These are phyloP conservation scores for Patellifolia procumbens DNA, from an alignment of 179 eudicot species.

Conservation along the genomic window DNA sequence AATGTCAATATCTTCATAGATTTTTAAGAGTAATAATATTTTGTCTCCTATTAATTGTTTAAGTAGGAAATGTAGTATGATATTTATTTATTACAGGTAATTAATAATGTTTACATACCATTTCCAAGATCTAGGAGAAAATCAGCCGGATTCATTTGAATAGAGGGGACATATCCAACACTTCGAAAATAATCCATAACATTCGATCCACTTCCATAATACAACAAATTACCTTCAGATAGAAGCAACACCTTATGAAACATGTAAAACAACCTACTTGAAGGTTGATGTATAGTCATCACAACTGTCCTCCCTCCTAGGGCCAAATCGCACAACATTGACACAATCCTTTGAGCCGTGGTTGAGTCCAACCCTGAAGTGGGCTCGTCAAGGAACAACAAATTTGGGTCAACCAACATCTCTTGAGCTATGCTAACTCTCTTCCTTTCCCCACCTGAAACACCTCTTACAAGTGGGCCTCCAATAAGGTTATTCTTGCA, in stretches of 20 bases:
- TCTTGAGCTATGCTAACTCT: conserved; percentile 87
- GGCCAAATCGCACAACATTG: conserved; percentile 51
- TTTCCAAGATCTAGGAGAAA: conserved; percentile 78
- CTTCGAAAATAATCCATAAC: conserved; percentile 66
- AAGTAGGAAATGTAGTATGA: too few relatives aligned
- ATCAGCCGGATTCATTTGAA: conserved; percentile 87
- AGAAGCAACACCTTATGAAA: conserved; percentile 74
- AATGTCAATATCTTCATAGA: too few relatives aligned
- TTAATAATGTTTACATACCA: conserved; percentile 56
- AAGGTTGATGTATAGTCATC: conserved; percentile 93
- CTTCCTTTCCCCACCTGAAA: conserved; percentile 84
- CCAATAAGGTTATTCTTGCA: conserved; percentile 74
- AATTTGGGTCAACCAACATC: conserved; percentile 76
- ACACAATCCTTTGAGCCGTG: conserved; percentile 74
- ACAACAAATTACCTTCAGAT: conserved; percentile 70
- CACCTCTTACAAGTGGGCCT: conserved; percentile 52
- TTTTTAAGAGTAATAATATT: too few relatives aligned
- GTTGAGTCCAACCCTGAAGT: conserved; percentile 91
- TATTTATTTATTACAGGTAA: too few relatives aligned
- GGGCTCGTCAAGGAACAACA: conserved; percentile 79
- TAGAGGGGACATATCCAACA: conserved; percentile 55
- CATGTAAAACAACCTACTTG: conserved; percentile 80
- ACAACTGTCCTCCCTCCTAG: conserved; percentile 68
- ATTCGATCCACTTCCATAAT: conserved; percentile 58
- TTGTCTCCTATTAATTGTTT: too few relatives aligned